These are phyloP conservation scores for Umbelopsis ramanniana DNA, from an alignment of 192 early-diverging fungal genomes.

Conservation along the genomic window DNA sequence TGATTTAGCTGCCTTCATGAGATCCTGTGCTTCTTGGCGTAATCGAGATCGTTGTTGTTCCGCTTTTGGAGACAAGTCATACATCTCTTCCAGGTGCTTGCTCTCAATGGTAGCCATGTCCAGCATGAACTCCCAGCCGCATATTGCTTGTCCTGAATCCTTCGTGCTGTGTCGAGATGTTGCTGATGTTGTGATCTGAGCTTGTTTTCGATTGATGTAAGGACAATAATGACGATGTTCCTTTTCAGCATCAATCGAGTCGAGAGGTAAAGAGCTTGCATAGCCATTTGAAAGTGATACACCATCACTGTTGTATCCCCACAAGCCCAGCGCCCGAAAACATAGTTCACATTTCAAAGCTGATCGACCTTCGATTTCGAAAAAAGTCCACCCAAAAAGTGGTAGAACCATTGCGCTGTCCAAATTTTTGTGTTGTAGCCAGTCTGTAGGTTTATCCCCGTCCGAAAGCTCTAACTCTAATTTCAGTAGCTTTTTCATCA, in stretches of 20 bases:
- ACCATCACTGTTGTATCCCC: background rate
- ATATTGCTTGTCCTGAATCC: background rate
- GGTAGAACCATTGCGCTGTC: background rate
- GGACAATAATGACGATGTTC: slow-evolving; percentile 7
- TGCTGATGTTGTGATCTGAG: background rate
- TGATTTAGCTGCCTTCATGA: slow-evolving; percentile 4
- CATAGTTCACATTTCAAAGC: slow-evolving; percentile 5
- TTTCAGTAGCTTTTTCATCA: slow-evolving; percentile 1
- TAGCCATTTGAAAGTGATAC: background rate
- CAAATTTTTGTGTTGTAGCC: background rate
- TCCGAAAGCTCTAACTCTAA: background rate
- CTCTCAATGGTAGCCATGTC: background rate
- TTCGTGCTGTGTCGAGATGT: background rate
- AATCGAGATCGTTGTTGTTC: slow-evolving; percentile 3
- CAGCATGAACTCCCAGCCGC: slow-evolving; percentile 19
- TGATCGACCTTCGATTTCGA: background rate
- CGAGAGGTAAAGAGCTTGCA: background rate
- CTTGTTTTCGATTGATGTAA: slow-evolving; percentile 1
- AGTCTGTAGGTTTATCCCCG: background rate
- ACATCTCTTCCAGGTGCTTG: slow-evolving; percentile 14
- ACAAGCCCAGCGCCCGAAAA: slow-evolving; percentile 1
- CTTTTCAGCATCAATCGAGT: slow-evolving; percentile 10
- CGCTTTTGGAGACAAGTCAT: slow-evolving; percentile 12
- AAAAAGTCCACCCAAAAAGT: background rate
- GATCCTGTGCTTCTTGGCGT: background rate